phyloP scores from a whole-genome alignment of 2,329 filamentous ascomycete species.

The Cercospora beticola region DNA sequence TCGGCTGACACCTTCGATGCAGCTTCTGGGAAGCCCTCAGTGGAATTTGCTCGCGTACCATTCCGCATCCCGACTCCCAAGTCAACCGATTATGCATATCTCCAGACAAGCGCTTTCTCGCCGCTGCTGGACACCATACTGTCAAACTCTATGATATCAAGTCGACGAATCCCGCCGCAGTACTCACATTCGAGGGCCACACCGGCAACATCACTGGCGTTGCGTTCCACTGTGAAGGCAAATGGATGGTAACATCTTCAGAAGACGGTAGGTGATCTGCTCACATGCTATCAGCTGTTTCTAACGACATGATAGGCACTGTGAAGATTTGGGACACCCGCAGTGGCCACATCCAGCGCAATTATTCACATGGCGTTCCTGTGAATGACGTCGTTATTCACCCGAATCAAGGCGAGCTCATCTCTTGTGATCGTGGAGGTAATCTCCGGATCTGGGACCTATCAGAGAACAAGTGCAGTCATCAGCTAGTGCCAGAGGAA shows the following conservation, averaged over 20 bases:
- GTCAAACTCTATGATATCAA: slow-evolving; percentile 99
- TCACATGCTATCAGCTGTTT: neutral
- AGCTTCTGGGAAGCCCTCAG: slow-evolving; percentile 99
- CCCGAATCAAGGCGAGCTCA: slow-evolving; percentile 96
- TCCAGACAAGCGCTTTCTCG: slow-evolving; percentile 93
- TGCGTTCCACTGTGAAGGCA: slow-evolving; percentile 96
- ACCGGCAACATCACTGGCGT: slow-evolving; percentile 94
- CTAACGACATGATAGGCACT: slow-evolving; percentile 49
- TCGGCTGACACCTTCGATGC: slow-evolving; percentile 6
- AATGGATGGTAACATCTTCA: slow-evolving; percentile 99
- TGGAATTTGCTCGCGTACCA: slow-evolving; percentile 95
- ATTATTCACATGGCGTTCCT: slow-evolving; percentile 83
- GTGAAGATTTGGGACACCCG: slow-evolving; percentile 97
- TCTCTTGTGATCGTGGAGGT: slow-evolving; percentile 89
- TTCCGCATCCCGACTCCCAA: slow-evolving; percentile 96
- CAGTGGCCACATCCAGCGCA: slow-evolving; percentile 80
- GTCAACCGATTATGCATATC: slow-evolving; percentile 98
- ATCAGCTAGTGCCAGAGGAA: slow-evolving; percentile 94
- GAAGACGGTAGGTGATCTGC: slow-evolving; percentile 65
- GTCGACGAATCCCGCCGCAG: slow-evolving; percentile 90
- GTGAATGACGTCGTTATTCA: slow-evolving; percentile 99
- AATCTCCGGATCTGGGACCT: slow-evolving; percentile 96
- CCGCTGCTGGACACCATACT: slow-evolving; percentile 75
- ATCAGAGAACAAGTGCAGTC: slow-evolving; percentile 93
- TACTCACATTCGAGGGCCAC: slow-evolving; percentile 93